Evolutionary conservation across 2,329 filamentous ascomycete genomes (phyloP), one percentile per base, ranked within the genome.

Genomic region (Ceratocystis cubensis): DNA sequence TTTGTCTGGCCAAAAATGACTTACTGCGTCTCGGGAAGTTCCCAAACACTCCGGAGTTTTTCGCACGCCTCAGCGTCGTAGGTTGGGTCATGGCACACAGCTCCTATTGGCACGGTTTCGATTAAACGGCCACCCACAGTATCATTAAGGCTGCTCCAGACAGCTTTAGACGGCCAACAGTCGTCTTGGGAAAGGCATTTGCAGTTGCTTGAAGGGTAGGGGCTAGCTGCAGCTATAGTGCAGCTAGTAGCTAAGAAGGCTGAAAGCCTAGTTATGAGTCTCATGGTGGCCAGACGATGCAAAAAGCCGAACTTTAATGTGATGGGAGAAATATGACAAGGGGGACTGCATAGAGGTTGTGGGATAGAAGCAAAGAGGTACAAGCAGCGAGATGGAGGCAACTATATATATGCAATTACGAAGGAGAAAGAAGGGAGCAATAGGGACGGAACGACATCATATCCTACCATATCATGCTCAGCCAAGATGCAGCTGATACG

Each of bases 91-190:
- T 86, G 83, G 70, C 83, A 86, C 0, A 78, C 74, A 1, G 77
- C 72, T 0, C 77, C 83, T 2, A 84, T 70, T 0, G 84, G 83
- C 1, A 79, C 73, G 0, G 80, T 83, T 10, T 77, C 75, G 53
- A 86, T 75, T 33, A 86, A 74, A 3, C 74, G 75, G 0, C 81
- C 82, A 25, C 75, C 74, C 1, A 85, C 74, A 0, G 82, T 78
- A 15, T 71, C 65, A 70, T 86, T 84, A 64, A 87, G 77, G 0
- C 70, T 65, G 5, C 74, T 70, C 83, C 84, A 87, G 4, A 73
- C 72, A 1, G 70, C 59, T 0, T 69, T 25, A 0, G 74, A 73
- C 0, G 84, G 84, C 82, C 84, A 87, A 71, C 76, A 78, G 0
- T 69, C n/a, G 66, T 85, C 80, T 17, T 78, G 78, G 0, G 83